phyloP scores from a whole-genome alignment of 1,284 basidiomycete genomes.

The Trametes pubescens region DNA sequence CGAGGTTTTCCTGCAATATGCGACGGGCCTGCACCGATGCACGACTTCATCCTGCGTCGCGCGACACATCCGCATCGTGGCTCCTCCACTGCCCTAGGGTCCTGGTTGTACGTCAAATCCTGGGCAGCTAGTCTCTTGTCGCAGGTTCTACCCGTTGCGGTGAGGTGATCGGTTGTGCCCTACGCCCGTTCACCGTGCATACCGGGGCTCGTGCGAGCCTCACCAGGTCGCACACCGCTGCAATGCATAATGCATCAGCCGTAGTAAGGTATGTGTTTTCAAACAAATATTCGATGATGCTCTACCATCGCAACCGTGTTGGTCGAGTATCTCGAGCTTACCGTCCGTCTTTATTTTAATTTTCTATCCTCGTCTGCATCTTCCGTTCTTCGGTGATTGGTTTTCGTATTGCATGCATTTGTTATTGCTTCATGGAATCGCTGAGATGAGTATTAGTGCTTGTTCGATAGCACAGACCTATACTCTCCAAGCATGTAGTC shows the following conservation, averaged over 20 bases:
- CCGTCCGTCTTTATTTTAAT: neutral
- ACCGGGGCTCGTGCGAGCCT: neutral
- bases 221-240: neutral
- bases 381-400: neutral
- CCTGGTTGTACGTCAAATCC: neutral
- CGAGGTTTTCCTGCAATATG: neutral
- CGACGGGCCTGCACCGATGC: neutral
- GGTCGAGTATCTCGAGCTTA: slow-evolving; percentile 3
- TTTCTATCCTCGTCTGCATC: neutral
- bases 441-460: neutral
- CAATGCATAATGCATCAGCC: neutral
- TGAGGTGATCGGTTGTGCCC: neutral
- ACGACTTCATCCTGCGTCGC: neutral
- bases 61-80: too few species aligned
- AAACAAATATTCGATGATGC: neutral
- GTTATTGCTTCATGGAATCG: neutral
- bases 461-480: too few species aligned
- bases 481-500: neutral
- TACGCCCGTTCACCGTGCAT: neutral
- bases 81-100: too few species aligned
- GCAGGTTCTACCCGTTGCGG: neutral
- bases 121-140: neutral
- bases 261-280: neutral
- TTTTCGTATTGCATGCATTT: neutral
- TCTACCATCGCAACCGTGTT: slow-evolving; percentile 7